Conservation (phyloP, 2,329 filamentous ascomycete species). For the Diaporthe caulivora region DNA sequence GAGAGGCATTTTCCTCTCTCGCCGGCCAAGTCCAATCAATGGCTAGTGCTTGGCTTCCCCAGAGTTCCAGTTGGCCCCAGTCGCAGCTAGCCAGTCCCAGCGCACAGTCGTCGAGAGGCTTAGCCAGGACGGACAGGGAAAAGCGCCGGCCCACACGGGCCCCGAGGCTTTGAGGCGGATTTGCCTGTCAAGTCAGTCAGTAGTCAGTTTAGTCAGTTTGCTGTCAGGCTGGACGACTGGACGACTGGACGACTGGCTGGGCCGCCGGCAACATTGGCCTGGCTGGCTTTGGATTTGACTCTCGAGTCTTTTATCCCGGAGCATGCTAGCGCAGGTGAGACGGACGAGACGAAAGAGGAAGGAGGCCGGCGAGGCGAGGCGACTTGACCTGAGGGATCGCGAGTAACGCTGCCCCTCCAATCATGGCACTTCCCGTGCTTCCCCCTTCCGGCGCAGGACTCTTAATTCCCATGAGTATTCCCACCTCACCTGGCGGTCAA, state of each 20-base stretch:
- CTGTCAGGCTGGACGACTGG: too few species aligned
- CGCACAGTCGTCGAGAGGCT: background rate
- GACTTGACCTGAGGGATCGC: background rate
- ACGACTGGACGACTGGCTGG: background rate
- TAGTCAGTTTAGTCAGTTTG: background rate
- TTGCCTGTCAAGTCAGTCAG: background rate
- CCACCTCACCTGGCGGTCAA: conserved; percentile 32
- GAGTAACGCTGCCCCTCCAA: conserved; percentile 25
- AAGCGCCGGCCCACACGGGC: conserved; percentile 13
- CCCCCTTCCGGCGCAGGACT: background rate
- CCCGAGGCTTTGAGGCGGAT: conserved; percentile 23
- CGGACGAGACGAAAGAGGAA: conserved; percentile 1
- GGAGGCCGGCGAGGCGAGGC: too few species aligned
- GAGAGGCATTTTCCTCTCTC: conserved; percentile 33
- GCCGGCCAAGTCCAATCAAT: too few species aligned
- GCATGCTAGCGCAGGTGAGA: conserved; percentile 22
- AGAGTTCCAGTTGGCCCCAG: conserved; percentile 25
- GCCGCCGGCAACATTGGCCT: background rate
- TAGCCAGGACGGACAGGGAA: background rate
- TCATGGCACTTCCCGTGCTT: conserved; percentile 19
- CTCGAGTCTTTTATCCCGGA: background rate
- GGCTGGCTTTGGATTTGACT: background rate
- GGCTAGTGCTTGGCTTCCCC: conserved; percentile 31
- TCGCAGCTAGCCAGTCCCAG: conserved; percentile 13
- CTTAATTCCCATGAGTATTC: conserved; percentile 11